Evolutionary conservation across 768 basidiomycete genomes (phyloP).

Genomic region (Pisolithus microcarpus): DNA sequence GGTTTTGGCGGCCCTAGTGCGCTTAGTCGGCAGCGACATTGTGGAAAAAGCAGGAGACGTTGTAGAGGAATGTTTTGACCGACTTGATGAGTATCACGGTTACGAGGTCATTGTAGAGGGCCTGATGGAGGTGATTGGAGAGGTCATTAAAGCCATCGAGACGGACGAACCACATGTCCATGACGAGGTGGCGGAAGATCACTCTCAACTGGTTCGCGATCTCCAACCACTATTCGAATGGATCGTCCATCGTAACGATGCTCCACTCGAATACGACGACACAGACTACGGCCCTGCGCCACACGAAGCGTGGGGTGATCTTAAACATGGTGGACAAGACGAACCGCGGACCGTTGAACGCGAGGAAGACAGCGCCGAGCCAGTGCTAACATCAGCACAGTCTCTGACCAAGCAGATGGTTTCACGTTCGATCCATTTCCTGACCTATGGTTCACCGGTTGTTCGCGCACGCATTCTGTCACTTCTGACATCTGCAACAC

Average conservation of each 20-base stretch:
- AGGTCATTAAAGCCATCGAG: conserved; percentile 76
- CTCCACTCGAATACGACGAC: conserved; percentile 31
- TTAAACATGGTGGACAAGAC: conserved; percentile 17
- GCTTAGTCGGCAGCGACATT: conserved; percentile 79
- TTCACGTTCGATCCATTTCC: conserved; percentile 78
- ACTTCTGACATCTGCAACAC: conserved; percentile 66
- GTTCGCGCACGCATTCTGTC: conserved; percentile 79
- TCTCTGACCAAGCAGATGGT: conserved; percentile 78
- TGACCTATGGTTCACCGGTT: conserved; percentile 82
- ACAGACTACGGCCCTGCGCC: conserved; percentile 57
- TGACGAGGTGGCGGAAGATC: conserved; percentile 13
- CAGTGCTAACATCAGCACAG: conserved; percentile 63
- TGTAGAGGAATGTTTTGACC: conserved; percentile 96
- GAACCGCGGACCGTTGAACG: conserved; percentile 8
- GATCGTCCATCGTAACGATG: conserved; percentile 44
- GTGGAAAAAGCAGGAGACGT: conserved; percentile 89
- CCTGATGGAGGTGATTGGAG: conserved; percentile 77
- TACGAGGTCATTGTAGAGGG: conserved; percentile 83
- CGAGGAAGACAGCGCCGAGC: conserved; percentile 29
- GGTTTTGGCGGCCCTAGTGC: conserved; percentile 78
- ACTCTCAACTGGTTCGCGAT: conserved; percentile 24
- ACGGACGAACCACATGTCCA: conserved; percentile 35
- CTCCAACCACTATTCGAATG: conserved; percentile 58
- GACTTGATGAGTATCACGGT: conserved; percentile 92
- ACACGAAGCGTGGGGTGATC: conserved; percentile 47